phyloP scores from a whole-genome alignment of 106 monocot genomes.

The Hemerocallis citrina region DNA sequence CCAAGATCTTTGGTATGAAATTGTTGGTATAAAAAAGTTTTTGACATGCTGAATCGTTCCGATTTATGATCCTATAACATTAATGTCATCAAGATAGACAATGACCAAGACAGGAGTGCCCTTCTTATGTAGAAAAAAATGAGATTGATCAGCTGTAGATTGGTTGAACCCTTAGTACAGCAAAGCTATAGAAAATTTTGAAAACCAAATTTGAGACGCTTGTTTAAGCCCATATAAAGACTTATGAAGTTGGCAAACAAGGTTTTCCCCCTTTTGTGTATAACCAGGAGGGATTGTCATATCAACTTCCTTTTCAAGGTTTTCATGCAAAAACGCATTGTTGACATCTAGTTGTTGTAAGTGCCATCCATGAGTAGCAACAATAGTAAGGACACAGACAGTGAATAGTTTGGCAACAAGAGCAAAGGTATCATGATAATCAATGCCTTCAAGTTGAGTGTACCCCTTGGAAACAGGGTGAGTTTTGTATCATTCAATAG shows the following conservation, averaged over 20 bases:
- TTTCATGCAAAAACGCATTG: neutral
- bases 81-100: neutral
- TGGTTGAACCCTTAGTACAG: neutral
- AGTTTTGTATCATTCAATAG: neutral
- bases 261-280: neutral
- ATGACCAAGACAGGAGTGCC: neutral
- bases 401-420: neutral
- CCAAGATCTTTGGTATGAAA: constrained; percentile 1
- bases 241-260: neutral
- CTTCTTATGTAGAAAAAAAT: neutral
- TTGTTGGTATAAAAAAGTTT: neutral
- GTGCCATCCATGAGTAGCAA: neutral
- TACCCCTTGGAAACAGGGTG: neutral
- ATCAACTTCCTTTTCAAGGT: neutral
- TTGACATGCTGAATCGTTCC: too few relatives aligned
- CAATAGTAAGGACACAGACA: neutral
- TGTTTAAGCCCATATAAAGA: neutral
- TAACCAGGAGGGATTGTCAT: neutral
- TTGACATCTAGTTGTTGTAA: neutral
- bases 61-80: neutral
- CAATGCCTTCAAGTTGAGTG: neutral
- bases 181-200: neutral
- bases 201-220: neutral
- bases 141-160: neutral
- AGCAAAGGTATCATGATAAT: neutral